Conservation (phyloP, 768 basidiomycete species). For the Clavaria fumosa region DNA sequence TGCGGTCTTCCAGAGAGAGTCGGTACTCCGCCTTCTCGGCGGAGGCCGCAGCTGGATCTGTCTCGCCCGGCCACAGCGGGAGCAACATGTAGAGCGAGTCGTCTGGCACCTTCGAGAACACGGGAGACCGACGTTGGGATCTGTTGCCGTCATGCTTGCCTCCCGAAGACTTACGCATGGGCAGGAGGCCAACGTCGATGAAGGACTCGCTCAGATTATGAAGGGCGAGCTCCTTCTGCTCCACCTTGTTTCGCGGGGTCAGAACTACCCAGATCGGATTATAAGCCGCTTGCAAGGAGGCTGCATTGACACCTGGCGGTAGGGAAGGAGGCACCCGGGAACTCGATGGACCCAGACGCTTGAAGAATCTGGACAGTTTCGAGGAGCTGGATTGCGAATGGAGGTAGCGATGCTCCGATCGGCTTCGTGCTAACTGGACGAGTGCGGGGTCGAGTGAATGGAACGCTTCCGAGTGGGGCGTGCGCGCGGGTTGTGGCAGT, state of each 20-base stretch:
- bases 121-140: constrained; percentile 16
- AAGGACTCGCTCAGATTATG: constrained; percentile 61
- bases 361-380: constrained; percentile 1
- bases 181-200: constrained; percentile 64
- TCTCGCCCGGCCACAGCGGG: constrained; percentile 72
- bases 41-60: constrained; percentile 34
- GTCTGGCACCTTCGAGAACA: constrained; percentile 46
- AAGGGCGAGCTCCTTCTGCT: constrained; percentile 53
- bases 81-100: constrained; percentile 73
- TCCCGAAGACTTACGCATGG: constrained; percentile 31
- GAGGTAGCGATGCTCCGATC: constrained; percentile 3
- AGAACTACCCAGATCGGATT: constrained; percentile 49
- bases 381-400: constrained; percentile 6
- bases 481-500: constrained; percentile 26
- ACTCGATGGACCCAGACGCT: constrained; percentile 4
- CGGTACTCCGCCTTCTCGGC: constrained; percentile 12
- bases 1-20: constrained; percentile 35
- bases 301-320: constrained; percentile 10
- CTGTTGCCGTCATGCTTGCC: constrained; percentile 13
- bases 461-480: constrained; percentile 50
- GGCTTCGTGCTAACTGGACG: constrained; percentile 27
- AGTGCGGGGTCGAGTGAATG: constrained; percentile 39
- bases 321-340: background rate
- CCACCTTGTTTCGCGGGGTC: constrained; percentile 46
- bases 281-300: constrained; percentile 18